These are phyloP conservation scores for Pythium scleroteichum DNA, from an alignment of 352 stramenopile species.

Conservation along the genomic window DNA sequence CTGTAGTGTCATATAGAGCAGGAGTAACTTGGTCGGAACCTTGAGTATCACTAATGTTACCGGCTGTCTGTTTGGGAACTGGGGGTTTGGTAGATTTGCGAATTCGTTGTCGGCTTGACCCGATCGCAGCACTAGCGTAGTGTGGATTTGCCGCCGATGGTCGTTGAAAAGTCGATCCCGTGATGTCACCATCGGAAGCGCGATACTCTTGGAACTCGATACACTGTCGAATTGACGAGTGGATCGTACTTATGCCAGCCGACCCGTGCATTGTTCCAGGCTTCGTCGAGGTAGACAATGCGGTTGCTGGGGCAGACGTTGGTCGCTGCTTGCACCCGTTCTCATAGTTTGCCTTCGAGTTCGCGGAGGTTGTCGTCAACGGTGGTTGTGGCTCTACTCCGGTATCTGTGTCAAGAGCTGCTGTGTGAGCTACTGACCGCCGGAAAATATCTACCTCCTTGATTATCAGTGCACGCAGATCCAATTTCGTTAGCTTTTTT, in stretches of 20 bases:
- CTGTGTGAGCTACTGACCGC: constrained; percentile 29
- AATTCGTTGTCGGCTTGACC: constrained; percentile 54
- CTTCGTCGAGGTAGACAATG: not conserved
- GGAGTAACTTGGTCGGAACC: constrained; percentile 6
- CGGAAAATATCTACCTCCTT: constrained; percentile 68
- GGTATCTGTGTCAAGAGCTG: constrained; percentile 15
- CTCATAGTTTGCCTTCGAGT: not conserved
- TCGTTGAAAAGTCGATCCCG: not conserved
- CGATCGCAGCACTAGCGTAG: constrained; percentile 34
- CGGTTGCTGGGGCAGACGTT: constrained; percentile 1
- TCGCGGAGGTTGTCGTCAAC: not conserved
- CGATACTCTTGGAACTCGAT: constrained; percentile 19
- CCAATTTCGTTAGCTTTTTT: constrained; percentile 70
- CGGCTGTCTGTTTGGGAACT: constrained; percentile 41
- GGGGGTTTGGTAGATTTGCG: constrained; percentile 51
- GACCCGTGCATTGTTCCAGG: constrained; percentile 36
- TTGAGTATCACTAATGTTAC: not conserved
- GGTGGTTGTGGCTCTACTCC: not conserved
- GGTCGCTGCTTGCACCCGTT: constrained; percentile 1
- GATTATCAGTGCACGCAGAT: constrained; percentile 67
- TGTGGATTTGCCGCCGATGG: not conserved
- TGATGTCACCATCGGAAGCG: not conserved
- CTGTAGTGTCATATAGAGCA: not conserved
- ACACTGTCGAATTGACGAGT: constrained; percentile 38
- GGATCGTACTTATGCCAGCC: constrained; percentile 48